Evolutionary conservation across 116 monocot genomes (phyloP).

Genomic region (Dioscorea cayenensis): DNA sequence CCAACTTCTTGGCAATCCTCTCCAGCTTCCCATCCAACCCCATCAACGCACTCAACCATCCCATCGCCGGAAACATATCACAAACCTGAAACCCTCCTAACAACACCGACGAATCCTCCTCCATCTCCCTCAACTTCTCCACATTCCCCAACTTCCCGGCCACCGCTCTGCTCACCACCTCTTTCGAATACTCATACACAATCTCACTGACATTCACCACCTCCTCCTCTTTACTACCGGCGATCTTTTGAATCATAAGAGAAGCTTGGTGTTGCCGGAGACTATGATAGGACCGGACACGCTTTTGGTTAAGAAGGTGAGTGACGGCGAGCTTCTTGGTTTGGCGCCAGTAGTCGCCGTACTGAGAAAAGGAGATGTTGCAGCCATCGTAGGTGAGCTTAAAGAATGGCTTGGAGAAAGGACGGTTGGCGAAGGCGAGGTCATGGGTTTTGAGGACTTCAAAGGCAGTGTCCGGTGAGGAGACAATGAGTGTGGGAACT

Average conservation of each 20-base stretch:
- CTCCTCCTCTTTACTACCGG: not conserved
- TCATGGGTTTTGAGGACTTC: conserved; percentile 23
- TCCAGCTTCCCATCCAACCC: conserved; percentile 9
- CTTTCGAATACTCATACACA: conserved; percentile 1
- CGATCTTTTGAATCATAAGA: conserved; percentile 8
- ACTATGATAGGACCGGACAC: conserved; percentile 11
- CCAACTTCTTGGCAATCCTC: not conserved
- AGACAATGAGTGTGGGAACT: conserved; percentile 10
- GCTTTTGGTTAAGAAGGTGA: conserved; percentile 21
- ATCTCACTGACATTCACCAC: conserved; percentile 12
- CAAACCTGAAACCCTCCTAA: conserved; percentile 13
- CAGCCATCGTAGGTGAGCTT: not conserved
- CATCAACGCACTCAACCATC: conserved; percentile 5
- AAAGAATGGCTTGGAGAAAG: not conserved
- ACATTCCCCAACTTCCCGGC: not conserved
- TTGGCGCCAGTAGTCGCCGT: conserved; percentile 35
- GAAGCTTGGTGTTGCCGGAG: conserved; percentile 12
- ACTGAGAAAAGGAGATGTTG: conserved; percentile 15
- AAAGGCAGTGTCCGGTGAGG: conserved; percentile 6
- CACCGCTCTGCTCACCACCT: conserved; percentile 2
- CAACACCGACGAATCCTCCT: conserved; percentile 1
- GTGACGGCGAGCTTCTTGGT: conserved; percentile 14
- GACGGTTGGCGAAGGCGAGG: conserved; percentile 10
- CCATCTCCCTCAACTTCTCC: not conserved
- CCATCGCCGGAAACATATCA: conserved; percentile 18